Evolutionary conservation across 2,329 filamentous ascomycete genomes (phyloP), one percentile per base, ranked within the genome.

Genomic region (Fusarium secorum): DNA sequence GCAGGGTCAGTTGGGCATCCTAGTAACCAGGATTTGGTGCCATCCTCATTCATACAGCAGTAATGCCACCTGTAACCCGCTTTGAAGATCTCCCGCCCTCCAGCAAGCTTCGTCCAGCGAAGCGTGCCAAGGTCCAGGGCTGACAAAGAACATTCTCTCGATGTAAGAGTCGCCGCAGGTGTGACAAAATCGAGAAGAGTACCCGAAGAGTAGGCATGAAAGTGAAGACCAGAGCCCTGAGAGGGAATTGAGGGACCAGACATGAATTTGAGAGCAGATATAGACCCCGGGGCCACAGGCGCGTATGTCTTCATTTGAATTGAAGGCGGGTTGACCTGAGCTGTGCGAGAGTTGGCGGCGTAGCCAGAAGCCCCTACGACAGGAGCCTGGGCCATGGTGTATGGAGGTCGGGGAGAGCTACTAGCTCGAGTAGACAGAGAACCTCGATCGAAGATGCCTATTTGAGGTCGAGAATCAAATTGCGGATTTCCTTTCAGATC

Each of bases 21-120:
- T n/a, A 99, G 86, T 28, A 99, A 85, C 95, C 96, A 99, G 11
- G 94, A 96, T 78, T 97, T 97, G 11, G 96, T 98, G 10, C 95
- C 95, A 75, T 97, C 93, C 66, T 96, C 91, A 78, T 98, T 97
- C 82, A 98, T 92, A 6, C 94, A 97, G 79, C 96, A 98, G 79
- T 99, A 99, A 80, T 98, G 95, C 96, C 96, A 99, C 65, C 95
- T 90, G 79, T 96, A 98, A n/a, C 92, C 93, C 0, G 90, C 85
- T 74, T 93, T 93, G 82, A 98, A 99, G 36, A 99, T 91, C 78
- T 99, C 96, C 53, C 93, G 92, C 7, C 96, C 96, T 76, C 98
- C 95, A 3, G 95, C 96, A 22, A 99, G 86, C 78, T 95, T 97
- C 80, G 97, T 94, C 96, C 96, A 99, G 51, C 95, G 91, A 53